Percentiles rank a stretch among this genome's conserved stretches.
These are phyloP conservation scores for Solanum arcanum DNA, from an alignment of 257 asterid species.

Conservation along the genomic window DNA sequence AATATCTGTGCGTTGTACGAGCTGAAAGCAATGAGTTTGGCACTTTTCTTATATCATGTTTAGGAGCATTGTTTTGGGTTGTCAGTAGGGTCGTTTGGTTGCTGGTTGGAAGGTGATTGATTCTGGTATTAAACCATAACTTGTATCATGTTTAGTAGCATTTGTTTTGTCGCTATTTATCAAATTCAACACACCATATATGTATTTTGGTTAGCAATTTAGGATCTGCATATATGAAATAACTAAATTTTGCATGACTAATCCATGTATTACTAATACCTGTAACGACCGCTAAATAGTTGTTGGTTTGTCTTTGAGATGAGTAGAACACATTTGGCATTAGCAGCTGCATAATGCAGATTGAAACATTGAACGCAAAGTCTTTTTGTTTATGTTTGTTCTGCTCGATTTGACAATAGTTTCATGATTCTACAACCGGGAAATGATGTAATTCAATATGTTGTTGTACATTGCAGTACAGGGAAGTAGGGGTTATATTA, in stretches of 20 bases:
- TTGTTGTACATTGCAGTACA: conserved; percentile 31
- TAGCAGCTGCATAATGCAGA: background rate
- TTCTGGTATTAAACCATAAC: background rate
- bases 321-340: background rate
- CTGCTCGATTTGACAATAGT: background rate
- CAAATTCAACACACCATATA: background rate
- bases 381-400: background rate
- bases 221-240: background rate
- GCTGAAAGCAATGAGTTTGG: background rate
- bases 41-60: background rate
- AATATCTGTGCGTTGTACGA: background rate
- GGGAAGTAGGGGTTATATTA: conserved; percentile 79
- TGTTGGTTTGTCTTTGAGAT: background rate
- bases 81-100: background rate
- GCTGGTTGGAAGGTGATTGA: background rate
- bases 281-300: background rate
- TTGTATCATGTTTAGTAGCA: background rate
- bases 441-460: background rate
- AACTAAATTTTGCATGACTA: too few relatives aligned
- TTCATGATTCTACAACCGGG: background rate
- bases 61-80: background rate
- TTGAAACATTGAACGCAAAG: background rate
- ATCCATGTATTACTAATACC: too few relatives aligned
- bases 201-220: background rate
- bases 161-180: background rate